Evolutionary conservation across 2,329 filamentous ascomycete genomes (phyloP).

Genomic region (Fusarium fracticaudum): DNA sequence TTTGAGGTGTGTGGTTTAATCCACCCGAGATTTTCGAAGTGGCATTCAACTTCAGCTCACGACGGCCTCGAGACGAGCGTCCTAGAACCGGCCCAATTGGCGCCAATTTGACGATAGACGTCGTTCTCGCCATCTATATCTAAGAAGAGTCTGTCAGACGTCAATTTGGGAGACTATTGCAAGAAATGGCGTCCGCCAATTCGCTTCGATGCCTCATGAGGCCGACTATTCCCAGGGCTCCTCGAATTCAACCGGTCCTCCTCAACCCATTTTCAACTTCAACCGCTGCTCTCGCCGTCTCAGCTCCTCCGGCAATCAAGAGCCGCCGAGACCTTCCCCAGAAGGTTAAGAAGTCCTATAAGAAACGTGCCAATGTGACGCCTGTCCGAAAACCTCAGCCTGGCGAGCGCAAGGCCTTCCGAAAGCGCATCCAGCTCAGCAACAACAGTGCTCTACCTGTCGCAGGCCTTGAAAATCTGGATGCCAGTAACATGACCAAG

Average conservation of each 20-base stretch:
- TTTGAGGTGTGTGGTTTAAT: conserved; percentile 39
- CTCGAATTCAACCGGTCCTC: conserved; percentile 47
- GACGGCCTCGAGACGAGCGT: conserved; percentile 38
- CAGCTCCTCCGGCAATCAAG: conserved; percentile 43
- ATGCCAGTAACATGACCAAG: conserved; percentile 62
- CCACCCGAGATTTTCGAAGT: conserved; percentile 44
- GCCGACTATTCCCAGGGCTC: conserved; percentile 47
- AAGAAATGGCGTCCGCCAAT: conserved; percentile 52
- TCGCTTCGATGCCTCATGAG: conserved; percentile 56
- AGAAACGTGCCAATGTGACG: conserved; percentile 57
- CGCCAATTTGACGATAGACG: conserved; percentile 42
- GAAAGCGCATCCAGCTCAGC: conserved; percentile 89
- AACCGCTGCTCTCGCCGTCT: conserved; percentile 42
- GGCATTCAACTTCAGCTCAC: conserved; percentile 39
- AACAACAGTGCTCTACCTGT: conserved; percentile 93
- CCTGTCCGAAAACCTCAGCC: conserved; percentile 67
- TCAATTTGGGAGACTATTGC: neutral
- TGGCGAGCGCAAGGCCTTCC: conserved; percentile 86
- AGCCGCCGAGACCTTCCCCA: conserved; percentile 50
- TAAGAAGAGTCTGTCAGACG: neutral
- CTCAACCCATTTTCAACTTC: conserved; percentile 55
- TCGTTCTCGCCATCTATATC: neutral
- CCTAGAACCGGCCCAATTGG: conserved; percentile 43
- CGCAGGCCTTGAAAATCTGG: conserved; percentile 70
- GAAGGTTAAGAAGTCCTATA: conserved; percentile 61